phyloP scores from a whole-genome alignment of 2,329 filamentous ascomycete species.

The Cercospora sp. region DNA sequence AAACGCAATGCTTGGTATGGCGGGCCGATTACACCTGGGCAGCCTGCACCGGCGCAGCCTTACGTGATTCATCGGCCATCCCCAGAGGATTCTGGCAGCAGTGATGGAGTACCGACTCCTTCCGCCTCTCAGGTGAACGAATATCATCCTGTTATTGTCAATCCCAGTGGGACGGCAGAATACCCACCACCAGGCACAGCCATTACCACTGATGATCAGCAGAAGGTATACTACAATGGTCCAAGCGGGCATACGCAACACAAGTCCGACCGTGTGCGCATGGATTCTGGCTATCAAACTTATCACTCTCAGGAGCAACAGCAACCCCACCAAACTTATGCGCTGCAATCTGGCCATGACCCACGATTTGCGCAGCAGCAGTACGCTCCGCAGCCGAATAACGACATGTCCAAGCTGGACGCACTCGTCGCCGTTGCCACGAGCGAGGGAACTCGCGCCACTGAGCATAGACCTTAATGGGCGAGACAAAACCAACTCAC shows the following conservation, averaged over 20 bases:
- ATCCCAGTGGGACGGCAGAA: conserved; percentile 53
- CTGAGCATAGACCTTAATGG: conserved; percentile 30
- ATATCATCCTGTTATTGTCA: conserved; percentile 55
- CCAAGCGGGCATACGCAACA: conserved; percentile 19
- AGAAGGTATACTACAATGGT: conserved; percentile 37
- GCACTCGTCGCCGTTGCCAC: conserved; percentile 67
- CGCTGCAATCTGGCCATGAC: conserved; percentile 40
- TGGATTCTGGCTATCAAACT: conserved; percentile 40
- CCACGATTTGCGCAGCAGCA: conserved; percentile 33
- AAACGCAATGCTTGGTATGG: conserved; percentile 76
- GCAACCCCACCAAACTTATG: conserved; percentile 35
- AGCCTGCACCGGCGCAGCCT: conserved; percentile 16
- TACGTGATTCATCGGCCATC: conserved; percentile 50
- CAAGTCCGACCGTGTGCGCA: conserved; percentile 35
- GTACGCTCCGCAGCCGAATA: conserved; percentile 37
- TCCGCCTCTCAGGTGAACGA: conserved; percentile 53
- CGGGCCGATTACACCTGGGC: conserved; percentile 44
- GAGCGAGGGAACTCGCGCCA: conserved; percentile 50
- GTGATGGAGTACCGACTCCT: conserved; percentile 57
- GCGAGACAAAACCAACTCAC: background rate
- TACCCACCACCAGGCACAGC: conserved; percentile 42
- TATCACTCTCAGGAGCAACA: conserved; percentile 29
- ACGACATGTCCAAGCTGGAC: conserved; percentile 59
- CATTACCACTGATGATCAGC: conserved; percentile 41
- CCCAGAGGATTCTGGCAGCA: conserved; percentile 58